Evolutionary conservation across 2,329 filamentous ascomycete species (phyloP).

Genomic region (Aurifilum marmelostoma): DNA sequence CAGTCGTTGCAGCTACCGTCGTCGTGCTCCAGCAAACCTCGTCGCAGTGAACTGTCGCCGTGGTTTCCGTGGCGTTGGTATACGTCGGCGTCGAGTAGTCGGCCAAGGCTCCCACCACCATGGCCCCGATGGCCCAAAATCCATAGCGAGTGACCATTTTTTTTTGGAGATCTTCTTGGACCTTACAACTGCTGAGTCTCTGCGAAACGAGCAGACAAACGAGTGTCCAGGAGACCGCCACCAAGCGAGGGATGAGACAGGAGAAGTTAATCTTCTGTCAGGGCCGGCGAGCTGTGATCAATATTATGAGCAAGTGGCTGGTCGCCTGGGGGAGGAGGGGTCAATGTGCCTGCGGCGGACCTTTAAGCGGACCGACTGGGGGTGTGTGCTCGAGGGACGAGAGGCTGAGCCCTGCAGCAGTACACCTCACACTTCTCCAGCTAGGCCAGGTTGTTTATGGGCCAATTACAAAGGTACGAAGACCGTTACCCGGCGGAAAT

Average conservation of each 20-base stretch:
- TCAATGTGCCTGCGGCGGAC: conserved; percentile 21
- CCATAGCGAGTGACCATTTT: conserved; percentile 27
- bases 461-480: conserved; percentile 21
- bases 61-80: conserved; percentile 22
- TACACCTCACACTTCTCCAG: conserved; percentile 18
- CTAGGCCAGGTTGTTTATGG: conserved; percentile 13
- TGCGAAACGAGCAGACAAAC: conserved; percentile 14
- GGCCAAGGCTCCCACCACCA: conserved; percentile 21
- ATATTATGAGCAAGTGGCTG: conserved; percentile 18
- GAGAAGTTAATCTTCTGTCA: conserved; percentile 22
- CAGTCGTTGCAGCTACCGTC: conserved; percentile 6
- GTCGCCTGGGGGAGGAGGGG: neutral
- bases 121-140: conserved; percentile 18
- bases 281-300: conserved; percentile 15
- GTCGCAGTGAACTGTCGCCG: conserved; percentile 16
- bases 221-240: conserved; percentile 22
- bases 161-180: conserved; percentile 7
- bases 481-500: conserved; percentile 10
- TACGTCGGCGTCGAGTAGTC: conserved; percentile 11
- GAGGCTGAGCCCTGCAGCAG: conserved; percentile 15
- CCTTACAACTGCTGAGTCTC: conserved; percentile 16
- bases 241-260: conserved; percentile 23
- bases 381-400: conserved; percentile 5
- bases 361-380: conserved; percentile 22
- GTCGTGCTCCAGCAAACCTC: conserved; percentile 26